Conservation (phyloP, 371 early-diverging fungal genomes). For the Rhizopus arrhizus region DNA sequence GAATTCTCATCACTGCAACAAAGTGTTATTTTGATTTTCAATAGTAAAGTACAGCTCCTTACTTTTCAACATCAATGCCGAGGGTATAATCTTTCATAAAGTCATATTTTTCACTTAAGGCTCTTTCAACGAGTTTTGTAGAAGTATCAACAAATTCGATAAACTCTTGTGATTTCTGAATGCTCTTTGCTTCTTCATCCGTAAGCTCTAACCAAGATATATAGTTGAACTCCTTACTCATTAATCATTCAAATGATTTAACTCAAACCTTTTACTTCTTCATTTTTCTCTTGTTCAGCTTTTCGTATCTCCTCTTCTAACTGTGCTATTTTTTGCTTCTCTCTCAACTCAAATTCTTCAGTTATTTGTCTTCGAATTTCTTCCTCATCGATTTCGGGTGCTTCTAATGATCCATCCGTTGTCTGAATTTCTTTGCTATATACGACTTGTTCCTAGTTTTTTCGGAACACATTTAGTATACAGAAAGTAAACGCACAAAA, state of each 20-base stretch:
- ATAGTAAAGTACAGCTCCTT: constrained; percentile 12
- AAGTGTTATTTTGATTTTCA: background rate
- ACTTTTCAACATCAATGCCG: constrained; percentile 64
- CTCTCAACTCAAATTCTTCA: constrained; percentile 63
- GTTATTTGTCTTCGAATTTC: constrained; percentile 62
- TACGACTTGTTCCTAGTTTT: constrained; percentile 74
- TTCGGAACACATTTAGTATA: background rate
- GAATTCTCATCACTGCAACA: constrained; percentile 59
- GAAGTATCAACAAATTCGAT: constrained; percentile 84
- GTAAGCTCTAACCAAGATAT: constrained; percentile 62
- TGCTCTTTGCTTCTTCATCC: constrained; percentile 76
- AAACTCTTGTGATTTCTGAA: constrained; percentile 78
- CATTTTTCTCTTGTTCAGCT: constrained; percentile 55
- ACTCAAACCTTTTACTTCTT: constrained; percentile 41
- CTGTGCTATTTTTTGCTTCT: constrained; percentile 58
- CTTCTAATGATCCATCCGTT: constrained; percentile 62
- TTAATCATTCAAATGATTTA: background rate
- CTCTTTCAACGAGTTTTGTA: constrained; percentile 87
- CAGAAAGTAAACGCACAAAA: background rate
- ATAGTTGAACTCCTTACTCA: background rate
- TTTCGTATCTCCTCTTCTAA: constrained; percentile 64
- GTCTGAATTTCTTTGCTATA: constrained; percentile 94
- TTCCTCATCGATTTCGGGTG: constrained; percentile 60
- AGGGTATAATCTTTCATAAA: constrained; percentile 92
- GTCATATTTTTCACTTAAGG: constrained; percentile 88